Evolutionary conservation across 768 basidiomycete genomes (phyloP), one percentile per base, ranked within the genome.

Genomic region (Trametopsis cervina): DNA sequence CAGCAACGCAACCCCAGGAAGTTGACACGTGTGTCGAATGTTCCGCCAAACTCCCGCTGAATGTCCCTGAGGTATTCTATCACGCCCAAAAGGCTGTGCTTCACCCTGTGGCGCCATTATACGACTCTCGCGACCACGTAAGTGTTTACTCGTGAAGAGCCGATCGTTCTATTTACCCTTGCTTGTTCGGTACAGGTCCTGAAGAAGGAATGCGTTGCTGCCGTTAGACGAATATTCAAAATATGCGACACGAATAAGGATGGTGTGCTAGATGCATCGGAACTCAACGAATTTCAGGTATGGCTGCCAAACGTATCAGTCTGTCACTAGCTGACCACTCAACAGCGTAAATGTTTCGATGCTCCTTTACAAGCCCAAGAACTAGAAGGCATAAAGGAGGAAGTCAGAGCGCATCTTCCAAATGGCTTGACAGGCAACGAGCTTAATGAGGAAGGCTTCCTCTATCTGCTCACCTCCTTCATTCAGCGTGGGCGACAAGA

Each of bases 1-100:
- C 26, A 2, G 35, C 9, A 29, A 7, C 50, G 12, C 24, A 23
- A 20, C 24, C 21, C 29, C 55, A 98, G 95, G 94, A 97, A 78
- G 94, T 97, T 46, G 94, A 97, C 63, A 97, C 95, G 36, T 97
- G 94, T 59, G 89, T 98, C 24, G 95, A 98, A 69, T 91, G 89
- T 60, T 95, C 92, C n/a, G 93, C 93, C 3, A 85, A 87, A 63
- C 69, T 86, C 44, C 85, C 89, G 22, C 65, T 94, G 53, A 97
- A 97, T 64, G 85, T 97, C 49, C 94, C 93, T 13, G 94, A 95
- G 66, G 92, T 98, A 24, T 93, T 98, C 71, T 97, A 95, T 66
- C 97, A 97, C 65, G 95, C 95, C 1, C 94, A 96, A 66, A 97
- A 96, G 63, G 95, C 95, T 11, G 95, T 99, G 25, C 70, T 97